Base-by-base conservation (phyloP, 1,284 basidiomycete genomes). In the Ceraceosorus guamensis region DNA sequence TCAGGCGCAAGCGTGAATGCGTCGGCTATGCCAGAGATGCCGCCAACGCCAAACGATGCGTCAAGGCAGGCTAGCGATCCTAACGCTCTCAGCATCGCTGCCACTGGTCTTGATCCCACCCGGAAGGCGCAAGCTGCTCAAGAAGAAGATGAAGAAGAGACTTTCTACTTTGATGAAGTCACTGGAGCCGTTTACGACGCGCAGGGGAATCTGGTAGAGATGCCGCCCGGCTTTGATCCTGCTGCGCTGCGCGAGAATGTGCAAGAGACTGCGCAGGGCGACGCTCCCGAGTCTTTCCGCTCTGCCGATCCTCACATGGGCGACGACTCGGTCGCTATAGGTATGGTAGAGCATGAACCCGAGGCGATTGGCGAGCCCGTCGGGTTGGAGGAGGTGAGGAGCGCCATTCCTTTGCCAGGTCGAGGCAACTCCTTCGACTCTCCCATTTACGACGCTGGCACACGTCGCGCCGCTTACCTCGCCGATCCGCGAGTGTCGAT, bases 141-240 rank as follows among this genome's bases (percentile, higher is more conserved):
- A 33, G 43, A 24, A 39, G 47, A 49, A 13, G 34, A 43, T 6
- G 59, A 60, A 33, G 63, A 70, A 8, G 64, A 70, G 55, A 67
- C 66, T 16, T 72, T 63, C 57, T 72, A 72, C 59, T 68, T 61
- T 46, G 70, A 72, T 46, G 65, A 72, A 45, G 63, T 65, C 6
- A 72, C 70, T 18, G 70, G 70, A 10, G 68, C 67, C 3, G 67
- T 72, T 11, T 72, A 72, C 39, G 70, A 72, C 35, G 56, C 65
- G 0, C 62, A 65, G 45, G 70, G 70, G 39, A 50, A 65, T 11
- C 61, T 69, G 13, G 70, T 72, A 30, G 55, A 70, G 41, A 62
- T 70, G 45, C 62, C 62, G 5, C 13, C 51, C n/a, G 57, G 48
- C 11, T 52, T 55, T 41, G 55, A 63, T 37, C 34, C 61, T n/a